A percentile compares a stretch with the other conserved stretches of the same genome.
These are phyloP conservation scores for Gossypium davidsonii DNA, from an alignment of 441 rosid genomes.

Conservation along the genomic window DNA sequence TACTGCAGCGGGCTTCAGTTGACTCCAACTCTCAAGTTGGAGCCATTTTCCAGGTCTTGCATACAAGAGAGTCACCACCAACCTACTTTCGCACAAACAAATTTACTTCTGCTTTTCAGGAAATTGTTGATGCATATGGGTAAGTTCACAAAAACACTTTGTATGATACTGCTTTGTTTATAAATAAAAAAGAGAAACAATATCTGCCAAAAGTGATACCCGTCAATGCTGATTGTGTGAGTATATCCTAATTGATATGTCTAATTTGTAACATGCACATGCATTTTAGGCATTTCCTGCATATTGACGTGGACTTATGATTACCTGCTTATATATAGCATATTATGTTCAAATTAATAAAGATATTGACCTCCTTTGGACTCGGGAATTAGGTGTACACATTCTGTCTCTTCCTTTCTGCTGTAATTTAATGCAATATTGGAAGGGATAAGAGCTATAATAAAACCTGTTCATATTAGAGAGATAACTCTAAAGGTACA, in stretches of 20 bases:
- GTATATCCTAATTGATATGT: neutral
- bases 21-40: conserved; percentile 75
- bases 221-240: neutral
- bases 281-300: conserved; percentile 1
- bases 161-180: neutral
- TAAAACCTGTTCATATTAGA: neutral
- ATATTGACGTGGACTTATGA: neutral
- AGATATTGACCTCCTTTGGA: neutral
- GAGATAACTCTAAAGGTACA: neutral
- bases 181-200: neutral
- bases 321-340: neutral
- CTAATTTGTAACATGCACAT: neutral
- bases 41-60: conserved; percentile 54
- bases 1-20: conserved; percentile 55
- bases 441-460: neutral
- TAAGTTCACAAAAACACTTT: conserved; percentile 29
- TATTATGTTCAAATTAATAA: neutral
- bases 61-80: conserved; percentile 64
- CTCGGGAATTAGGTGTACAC: neutral
- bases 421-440: neutral
- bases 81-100: conserved; percentile 69
- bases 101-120: conserved; percentile 71
- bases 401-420: neutral
- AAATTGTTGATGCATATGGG: conserved; percentile 84
- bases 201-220: neutral